These are phyloP conservation scores for Hawksworthiomyces lignivorus DNA, from an alignment of 2,329 filamentous ascomycete genomes.

Conservation along the genomic window DNA sequence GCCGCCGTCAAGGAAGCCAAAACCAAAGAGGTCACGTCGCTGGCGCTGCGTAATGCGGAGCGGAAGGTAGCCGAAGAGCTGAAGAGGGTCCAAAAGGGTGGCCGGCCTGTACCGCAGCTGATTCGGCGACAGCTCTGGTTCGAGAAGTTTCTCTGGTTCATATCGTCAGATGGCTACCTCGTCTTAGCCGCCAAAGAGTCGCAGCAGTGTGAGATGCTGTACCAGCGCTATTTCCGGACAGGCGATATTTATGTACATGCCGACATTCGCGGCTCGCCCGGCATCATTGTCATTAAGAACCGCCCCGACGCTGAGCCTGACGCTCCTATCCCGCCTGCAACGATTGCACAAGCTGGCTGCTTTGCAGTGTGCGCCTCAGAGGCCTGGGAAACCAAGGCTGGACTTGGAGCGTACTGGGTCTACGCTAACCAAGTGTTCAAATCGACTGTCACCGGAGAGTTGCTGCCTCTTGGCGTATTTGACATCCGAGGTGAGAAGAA, in stretches of 20 bases:
- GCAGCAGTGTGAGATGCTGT: conserved; percentile 87
- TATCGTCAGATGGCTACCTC: conserved; percentile 91
- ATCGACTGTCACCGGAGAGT: conserved; percentile 70
- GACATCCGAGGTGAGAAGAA: conserved; percentile 82
- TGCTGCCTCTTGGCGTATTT: conserved; percentile 70
- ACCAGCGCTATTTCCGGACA: conserved; percentile 74
- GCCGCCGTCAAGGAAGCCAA: conserved; percentile 84
- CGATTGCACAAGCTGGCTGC: conserved; percentile 81
- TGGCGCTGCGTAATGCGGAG: conserved; percentile 82
- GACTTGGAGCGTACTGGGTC: conserved; percentile 96
- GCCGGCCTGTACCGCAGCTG: conserved; percentile 78
- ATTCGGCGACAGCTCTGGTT: conserved; percentile 88
- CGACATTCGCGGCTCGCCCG: conserved; percentile 74
- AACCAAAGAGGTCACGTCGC: conserved; percentile 71
- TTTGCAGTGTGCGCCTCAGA: conserved; percentile 76
- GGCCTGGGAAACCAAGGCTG: conserved; percentile 94
- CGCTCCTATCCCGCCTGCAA: conserved; percentile 84
- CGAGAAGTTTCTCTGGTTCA: conserved; percentile 93
- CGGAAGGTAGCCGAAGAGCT: conserved; percentile 80
- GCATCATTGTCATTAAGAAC: conserved; percentile 80
- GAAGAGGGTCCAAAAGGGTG: conserved; percentile 81
- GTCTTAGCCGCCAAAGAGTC: conserved; percentile 83
- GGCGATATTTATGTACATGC: conserved; percentile 91
- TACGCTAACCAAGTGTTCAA: conserved; percentile 86
- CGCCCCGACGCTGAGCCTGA: conserved; percentile 61